Base-by-base conservation (phyloP, 2,329 filamentous ascomycete species). In the Scytalidium lignicola region DNA sequence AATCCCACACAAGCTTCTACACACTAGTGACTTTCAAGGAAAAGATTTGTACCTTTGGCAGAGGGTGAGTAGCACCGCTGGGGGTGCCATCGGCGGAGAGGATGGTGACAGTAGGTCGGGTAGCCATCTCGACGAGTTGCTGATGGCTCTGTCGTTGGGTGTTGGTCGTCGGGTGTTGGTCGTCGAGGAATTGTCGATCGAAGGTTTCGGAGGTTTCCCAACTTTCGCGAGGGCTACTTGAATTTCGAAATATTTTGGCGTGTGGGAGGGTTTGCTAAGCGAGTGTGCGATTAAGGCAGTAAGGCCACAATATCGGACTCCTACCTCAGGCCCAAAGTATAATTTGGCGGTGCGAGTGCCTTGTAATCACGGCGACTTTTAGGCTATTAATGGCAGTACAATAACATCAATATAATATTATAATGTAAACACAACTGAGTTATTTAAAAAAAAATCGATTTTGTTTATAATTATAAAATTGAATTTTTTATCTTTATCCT, bases 71-170 rank as follows among this genome's bases (percentile, higher is more conserved):
- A 74, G 86, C 83, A 73, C 88, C 88, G 76, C 85, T 88, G 78
- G 90, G 80, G 80, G 86, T 82, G 80, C 93, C 93, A 86, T 96
- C 91, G 77, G 90, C 90, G 77, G 87, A 85, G 80, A 95, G 85
- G 80, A 99, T 91, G 73, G 90, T 89, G 75, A 99, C 93, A 72
- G 91, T 96, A 76, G 93, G 93, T 80, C 93, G 85, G 74, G 88
- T 91, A 80, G 91, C 88, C 90, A 95, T 95, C 57, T 59, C 55
- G 59, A 63, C 49, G 58, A 55, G 55, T 62, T 59, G 55, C 6
- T 37, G 32, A 61, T 61, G 59, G 54, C 56, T 51, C 50, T 52
- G 55, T 59, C 51, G 58, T 58, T 28, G 37, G 49, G 48, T 55
- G 51, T 53, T 52, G 51, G 23, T 26, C 23, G 23, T 26, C 10